These are phyloP conservation scores for Lobosporangium transversale DNA, from an alignment of 192 early-diverging fungal species.

Conservation along the genomic window DNA sequence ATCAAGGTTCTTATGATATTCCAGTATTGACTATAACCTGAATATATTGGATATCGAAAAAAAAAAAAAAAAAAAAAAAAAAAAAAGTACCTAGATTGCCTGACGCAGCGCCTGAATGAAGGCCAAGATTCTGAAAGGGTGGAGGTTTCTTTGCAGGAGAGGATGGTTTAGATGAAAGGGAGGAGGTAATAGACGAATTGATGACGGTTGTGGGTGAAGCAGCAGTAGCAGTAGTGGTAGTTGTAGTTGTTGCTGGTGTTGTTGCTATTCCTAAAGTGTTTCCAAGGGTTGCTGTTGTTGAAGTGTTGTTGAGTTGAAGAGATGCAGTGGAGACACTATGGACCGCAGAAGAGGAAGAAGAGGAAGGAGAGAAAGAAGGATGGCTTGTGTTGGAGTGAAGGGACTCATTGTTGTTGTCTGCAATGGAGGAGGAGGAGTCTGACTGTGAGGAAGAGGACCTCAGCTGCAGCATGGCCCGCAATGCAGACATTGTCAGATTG, in stretches of 20 bases:
- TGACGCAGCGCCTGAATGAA: conserved; percentile 61
- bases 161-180: not conserved
- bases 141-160: conserved; percentile 16
- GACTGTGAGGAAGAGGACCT: conserved; percentile 11
- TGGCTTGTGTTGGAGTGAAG: not conserved
- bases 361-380: not conserved
- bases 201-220: no score
- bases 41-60: no score
- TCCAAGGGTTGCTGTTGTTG: not conserved
- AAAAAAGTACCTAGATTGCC: conserved; percentile 61
- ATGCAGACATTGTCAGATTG: conserved; percentile 16
- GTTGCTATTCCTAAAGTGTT: not conserved
- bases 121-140: conserved; percentile 42
- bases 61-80: no score
- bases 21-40: no score
- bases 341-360: not conserved
- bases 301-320: not conserved
- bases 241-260: not conserved
- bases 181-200: not conserved
- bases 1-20: no score
- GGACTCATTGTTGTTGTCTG: not conserved
- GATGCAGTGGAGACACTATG: conserved; percentile 15
- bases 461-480: conserved; percentile 33
- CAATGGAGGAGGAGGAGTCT: not conserved
- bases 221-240: not conserved